Percentiles rank a stretch among this genome's conserved stretches.
These are phyloP conservation scores for Gynochthodes officinalis DNA, from an alignment of 257 asterid genomes.

Conservation along the genomic window DNA sequence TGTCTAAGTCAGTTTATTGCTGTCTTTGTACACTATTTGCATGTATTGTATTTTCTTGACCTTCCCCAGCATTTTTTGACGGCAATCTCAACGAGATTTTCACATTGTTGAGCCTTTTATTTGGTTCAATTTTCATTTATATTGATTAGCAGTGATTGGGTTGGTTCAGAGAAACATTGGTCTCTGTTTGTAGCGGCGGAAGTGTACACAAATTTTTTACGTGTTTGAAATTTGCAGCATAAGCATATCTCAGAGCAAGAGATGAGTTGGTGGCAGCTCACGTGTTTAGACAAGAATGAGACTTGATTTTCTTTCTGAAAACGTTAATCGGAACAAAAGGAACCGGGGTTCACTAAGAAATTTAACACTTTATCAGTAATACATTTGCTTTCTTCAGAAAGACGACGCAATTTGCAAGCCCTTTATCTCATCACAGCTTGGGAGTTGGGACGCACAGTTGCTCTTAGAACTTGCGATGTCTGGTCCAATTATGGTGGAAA, in stretches of 20 bases:
- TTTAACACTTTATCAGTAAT: no score
- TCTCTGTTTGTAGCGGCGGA: background rate
- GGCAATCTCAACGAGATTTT: background rate
- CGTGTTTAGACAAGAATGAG: background rate
- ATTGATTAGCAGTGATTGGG: background rate
- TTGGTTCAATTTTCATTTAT: background rate
- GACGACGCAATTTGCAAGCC: no score
- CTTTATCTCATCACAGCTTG: no score
- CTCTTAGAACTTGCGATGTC: no score
- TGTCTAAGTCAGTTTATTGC: slow-evolving; percentile 32
- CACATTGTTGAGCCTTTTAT: background rate
- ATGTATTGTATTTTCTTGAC: background rate
- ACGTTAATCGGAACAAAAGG: background rate
- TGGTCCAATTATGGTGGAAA: no score
- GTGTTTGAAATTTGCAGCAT: background rate
- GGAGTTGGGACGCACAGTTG: no score
- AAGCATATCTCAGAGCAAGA: no score
- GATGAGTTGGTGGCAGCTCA: background rate
- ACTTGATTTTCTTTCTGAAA: background rate
- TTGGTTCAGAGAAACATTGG: background rate
- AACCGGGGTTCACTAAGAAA: no score
- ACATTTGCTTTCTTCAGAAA: no score
- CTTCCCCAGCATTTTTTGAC: background rate
- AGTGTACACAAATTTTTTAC: background rate
- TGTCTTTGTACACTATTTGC: background rate